phyloP scores from a whole-genome alignment of 768 basidiomycete genomes.

The Mycena amicta region DNA sequence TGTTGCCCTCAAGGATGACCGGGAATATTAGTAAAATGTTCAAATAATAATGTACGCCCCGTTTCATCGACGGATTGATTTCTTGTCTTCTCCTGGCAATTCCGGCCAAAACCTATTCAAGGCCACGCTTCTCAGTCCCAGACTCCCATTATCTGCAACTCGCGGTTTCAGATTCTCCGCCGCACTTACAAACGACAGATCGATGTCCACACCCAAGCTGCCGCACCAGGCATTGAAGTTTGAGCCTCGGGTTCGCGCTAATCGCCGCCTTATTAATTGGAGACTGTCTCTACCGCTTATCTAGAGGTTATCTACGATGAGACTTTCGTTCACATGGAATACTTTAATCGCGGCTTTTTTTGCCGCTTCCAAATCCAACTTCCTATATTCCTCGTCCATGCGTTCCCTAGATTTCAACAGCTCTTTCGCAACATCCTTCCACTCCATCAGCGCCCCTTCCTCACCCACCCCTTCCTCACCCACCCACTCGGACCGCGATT shows the following conservation, averaged over 20 bases:
- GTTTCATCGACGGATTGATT: background rate
- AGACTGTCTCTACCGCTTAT: too few species aligned
- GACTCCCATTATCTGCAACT: background rate
- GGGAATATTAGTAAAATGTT: background rate
- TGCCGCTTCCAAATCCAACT: background rate
- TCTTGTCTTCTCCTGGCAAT: background rate
- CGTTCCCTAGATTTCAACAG: background rate
- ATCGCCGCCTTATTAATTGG: too few species aligned
- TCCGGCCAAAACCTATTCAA: background rate
- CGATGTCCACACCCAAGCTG: too few species aligned
- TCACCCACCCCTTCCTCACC: background rate
- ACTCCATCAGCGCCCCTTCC: background rate
- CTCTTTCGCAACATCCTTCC: conserved; percentile 3
- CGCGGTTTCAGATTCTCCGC: background rate
- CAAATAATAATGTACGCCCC: too few species aligned
- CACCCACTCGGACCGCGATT: conserved; percentile 3
- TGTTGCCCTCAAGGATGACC: background rate
- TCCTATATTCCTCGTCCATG: background rate
- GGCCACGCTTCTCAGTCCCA: background rate
- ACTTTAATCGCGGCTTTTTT: background rate
- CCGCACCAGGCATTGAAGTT: too few species aligned
- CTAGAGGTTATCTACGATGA: too few species aligned
- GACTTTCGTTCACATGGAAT: background rate
- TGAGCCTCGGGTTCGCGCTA: too few species aligned
- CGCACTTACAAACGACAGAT: too few species aligned